These are phyloP conservation scores for Podospora anserina DNA, from an alignment of 495 filamentous ascomycete genomes.

Conservation along the genomic window DNA sequence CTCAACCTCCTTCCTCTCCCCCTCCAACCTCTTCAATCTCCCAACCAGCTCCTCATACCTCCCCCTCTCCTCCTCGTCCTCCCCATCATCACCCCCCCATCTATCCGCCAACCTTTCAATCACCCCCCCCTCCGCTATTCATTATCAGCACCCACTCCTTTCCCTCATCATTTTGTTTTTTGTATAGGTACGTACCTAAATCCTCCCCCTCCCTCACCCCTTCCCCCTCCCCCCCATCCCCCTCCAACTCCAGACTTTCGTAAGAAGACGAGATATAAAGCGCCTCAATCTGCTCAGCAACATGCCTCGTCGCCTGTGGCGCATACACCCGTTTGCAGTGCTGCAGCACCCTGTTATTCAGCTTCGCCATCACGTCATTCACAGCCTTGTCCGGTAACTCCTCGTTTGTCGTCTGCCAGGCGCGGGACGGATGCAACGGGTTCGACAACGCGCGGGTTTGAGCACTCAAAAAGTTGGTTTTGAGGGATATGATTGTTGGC, in stretches of 20 bases:
- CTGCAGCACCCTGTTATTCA: constrained; percentile 64
- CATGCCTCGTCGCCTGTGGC: constrained; percentile 69
- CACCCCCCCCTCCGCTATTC: constrained; percentile 32
- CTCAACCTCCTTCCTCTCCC: constrained; percentile 50
- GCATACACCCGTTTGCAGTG: constrained; percentile 71
- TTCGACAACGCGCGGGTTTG: not conserved
- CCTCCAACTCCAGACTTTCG: constrained; percentile 24
- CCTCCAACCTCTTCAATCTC: constrained; percentile 50
- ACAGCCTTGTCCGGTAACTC: constrained; percentile 51
- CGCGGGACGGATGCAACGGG: constrained; percentile 48
- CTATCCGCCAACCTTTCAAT: constrained; percentile 23
- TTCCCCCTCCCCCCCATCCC: constrained; percentile 29
- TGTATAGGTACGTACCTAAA: constrained; percentile 34
- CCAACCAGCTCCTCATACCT: constrained; percentile 56
- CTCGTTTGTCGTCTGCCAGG: constrained; percentile 52
- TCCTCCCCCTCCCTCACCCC: constrained; percentile 31
- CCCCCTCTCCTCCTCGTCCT: not conserved
- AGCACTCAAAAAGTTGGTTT: constrained; percentile 47
- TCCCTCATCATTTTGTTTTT: not conserved
- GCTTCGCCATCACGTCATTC: constrained; percentile 47
- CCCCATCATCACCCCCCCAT: not conserved
- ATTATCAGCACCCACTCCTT: not conserved
- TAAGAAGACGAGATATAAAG: constrained; percentile 53
- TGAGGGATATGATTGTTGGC: constrained; percentile 58
- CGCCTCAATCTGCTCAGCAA: constrained; percentile 76